These are phyloP conservation scores for Rhynchosporium agropyri DNA, from an alignment of 2,329 filamentous ascomycete species.

Conservation along the genomic window DNA sequence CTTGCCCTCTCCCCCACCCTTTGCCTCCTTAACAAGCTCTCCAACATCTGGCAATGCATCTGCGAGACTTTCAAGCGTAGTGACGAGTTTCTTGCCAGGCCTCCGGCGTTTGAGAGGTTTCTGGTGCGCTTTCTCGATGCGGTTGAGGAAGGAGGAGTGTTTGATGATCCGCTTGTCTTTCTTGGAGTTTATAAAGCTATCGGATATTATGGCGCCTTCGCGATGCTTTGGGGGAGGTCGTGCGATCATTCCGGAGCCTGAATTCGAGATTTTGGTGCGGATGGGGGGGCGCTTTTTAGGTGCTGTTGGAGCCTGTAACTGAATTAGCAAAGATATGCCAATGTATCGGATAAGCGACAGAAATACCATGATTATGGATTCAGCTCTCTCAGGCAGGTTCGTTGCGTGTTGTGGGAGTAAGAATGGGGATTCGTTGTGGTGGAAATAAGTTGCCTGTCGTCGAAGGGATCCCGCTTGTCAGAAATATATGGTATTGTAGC, in stretches of 20 bases:
- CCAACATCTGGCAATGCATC: conserved; percentile 71
- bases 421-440: background rate
- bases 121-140: conserved; percentile 64
- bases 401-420: background rate
- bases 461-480: background rate
- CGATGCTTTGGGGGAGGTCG: conserved; percentile 43
- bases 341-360: background rate
- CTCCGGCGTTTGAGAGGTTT: conserved; percentile 65
- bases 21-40: conserved; percentile 42
- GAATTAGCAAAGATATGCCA: conserved; percentile 34
- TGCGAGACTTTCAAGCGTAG: conserved; percentile 74
- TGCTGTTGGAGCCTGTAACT: conserved; percentile 46
- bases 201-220: conserved; percentile 52
- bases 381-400: too few relatives aligned
- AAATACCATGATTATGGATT: conserved; percentile 29
- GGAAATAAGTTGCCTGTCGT: background rate
- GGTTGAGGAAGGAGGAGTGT: conserved; percentile 76
- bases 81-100: conserved; percentile 75
- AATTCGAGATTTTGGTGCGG: conserved; percentile 56
- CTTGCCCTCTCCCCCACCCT: conserved; percentile 50
- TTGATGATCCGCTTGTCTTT: conserved; percentile 82
- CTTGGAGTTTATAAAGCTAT: conserved; percentile 72
- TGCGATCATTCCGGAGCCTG: conserved; percentile 47
- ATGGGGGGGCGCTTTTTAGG: conserved; percentile 59
- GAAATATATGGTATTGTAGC: conserved; percentile 18